phyloP scores from a whole-genome alignment of 257 asterid genomes.

The Solanum clarkiae region DNA sequence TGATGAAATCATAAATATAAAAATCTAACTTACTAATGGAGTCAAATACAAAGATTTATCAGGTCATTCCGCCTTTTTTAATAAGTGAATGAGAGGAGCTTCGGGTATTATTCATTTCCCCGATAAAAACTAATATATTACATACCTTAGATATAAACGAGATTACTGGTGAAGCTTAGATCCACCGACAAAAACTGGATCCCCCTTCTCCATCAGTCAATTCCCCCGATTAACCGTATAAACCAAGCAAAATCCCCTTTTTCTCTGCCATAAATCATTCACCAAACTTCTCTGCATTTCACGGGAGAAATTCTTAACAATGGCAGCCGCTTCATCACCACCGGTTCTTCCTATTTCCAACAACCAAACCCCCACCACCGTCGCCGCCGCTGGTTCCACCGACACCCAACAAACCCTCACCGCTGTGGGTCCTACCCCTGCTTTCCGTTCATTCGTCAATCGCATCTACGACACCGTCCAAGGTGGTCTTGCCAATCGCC shows the following conservation, averaged over 20 bases:
- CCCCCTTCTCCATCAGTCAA: background rate
- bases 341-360: conserved; percentile 58
- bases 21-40: no score
- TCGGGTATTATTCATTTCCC: no score
- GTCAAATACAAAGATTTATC: no score
- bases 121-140: no score
- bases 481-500: conserved; percentile 50
- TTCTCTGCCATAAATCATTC: background rate
- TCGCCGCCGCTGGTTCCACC: background rate
- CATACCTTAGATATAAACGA: no score
- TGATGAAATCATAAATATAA: no score
- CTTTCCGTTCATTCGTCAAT: conserved; percentile 38
- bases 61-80: no score
- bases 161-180: background rate
- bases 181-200: background rate
- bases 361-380: conserved; percentile 14
- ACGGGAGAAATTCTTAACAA: background rate
- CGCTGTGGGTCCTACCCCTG: conserved; percentile 19
- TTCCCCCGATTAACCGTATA: background rate
- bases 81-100: no score
- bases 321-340: conserved; percentile 33
- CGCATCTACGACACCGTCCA: conserved; percentile 37
- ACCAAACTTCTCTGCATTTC: background rate
- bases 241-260: background rate
- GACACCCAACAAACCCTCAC: background rate